Evolutionary conservation across 164 flowering plant species (phyloP).

Genomic region (Vitis vinifera): ASM3070453v1 NC_081811.1:27357001-27357500

Average conservation of each 20-base stretch:
- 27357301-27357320: not conserved
- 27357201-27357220: slow-evolving; percentile 1
- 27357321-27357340: not conserved
- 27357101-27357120: slow-evolving; percentile 3
- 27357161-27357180: slow-evolving; percentile 5
- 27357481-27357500: no score
- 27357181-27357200: not conserved
- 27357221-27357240: slow-evolving; percentile 1
- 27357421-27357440: no score
- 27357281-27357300: not conserved
- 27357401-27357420: no score
- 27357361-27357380: no score
- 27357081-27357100: not conserved
- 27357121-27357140: not conserved
- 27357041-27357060: not conserved
- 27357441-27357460: no score
- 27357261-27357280: not conserved
- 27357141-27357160: not conserved
- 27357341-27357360: no score
- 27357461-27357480: no score
- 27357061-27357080: not conserved
- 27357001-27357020: not conserved
- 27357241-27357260: not conserved
- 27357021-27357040: not conserved
- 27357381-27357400: no score